Evolutionary conservation across 2,329 filamentous ascomycete genomes (phyloP).

Genomic region (Aspergillus pseudoviridinutans): DNA sequence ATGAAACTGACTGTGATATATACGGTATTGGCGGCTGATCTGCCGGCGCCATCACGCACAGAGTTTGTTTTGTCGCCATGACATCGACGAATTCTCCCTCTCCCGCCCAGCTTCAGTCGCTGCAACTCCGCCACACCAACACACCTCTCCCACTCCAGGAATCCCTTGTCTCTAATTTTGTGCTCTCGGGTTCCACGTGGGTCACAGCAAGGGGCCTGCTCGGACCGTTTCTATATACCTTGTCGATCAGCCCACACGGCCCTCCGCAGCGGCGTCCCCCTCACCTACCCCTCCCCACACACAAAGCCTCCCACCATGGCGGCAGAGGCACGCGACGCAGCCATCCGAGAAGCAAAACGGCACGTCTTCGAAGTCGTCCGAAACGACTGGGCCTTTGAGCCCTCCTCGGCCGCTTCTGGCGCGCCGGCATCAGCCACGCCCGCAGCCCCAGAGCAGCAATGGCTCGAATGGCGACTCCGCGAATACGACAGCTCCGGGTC

Average conservation of each 20-base stretch:
- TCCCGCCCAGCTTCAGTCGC: not conserved
- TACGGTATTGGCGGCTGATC: not conserved
- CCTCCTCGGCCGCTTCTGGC: slow-evolving; percentile 15
- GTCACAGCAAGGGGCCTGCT: not conserved
- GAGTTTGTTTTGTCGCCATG: slow-evolving; percentile 9
- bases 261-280: not conserved
- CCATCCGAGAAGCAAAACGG: slow-evolving; percentile 39
- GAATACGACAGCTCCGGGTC: slow-evolving; percentile 37
- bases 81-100: slow-evolving; percentile 4
- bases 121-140: not conserved
- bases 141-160: not conserved
- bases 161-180: not conserved
- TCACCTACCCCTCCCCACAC: not conserved
- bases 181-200: not conserved
- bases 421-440: slow-evolving; percentile 17
- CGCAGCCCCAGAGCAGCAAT: slow-evolving; percentile 21
- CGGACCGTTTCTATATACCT: not conserved
- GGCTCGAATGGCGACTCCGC: slow-evolving; percentile 34
- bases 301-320: slow-evolving; percentile 8
- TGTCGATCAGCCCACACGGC: not conserved
- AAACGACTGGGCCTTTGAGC: slow-evolving; percentile 41
- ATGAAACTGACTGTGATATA: not conserved
- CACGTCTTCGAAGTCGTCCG: slow-evolving; percentile 39
- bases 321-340: slow-evolving; percentile 34
- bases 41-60: not conserved